Evolutionary conservation across 73 alveolate species (phyloP), one percentile per base, ranked within the genome.

Genomic region (Uronychia binucleata): DNA sequence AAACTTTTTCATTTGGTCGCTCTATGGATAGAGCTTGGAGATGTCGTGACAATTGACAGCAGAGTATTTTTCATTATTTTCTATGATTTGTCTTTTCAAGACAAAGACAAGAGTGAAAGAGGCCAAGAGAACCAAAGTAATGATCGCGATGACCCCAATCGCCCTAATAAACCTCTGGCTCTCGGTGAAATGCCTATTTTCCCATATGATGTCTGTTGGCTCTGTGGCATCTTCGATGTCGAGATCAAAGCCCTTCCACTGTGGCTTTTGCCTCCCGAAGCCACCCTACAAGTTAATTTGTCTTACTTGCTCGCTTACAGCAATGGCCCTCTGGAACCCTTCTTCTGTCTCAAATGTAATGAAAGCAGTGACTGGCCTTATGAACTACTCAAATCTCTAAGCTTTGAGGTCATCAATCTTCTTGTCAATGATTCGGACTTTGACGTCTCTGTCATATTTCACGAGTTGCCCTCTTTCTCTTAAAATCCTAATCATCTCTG

Each of bases 151-250:
- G 58, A 32, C 81, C 25, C 5, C 58, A 13, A 30, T 30, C 1
- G 81, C 81, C 30, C 81, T 75, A 1, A 28, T 28, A 28, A 30
- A 5, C 30, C 81, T 75, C 30, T 75, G 27, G 1, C 58, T 28
- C 58, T 28, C 28, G 28, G 32, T 75, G 27, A 75, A 5, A 30
- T 25, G 46, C 19, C 32, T 8, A 30, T 75, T 75, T 34, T 86
- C 86, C 88, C 86, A 86, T 28, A 78, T 86, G 74, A 86, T 79
- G 67, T 86, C 83, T 11, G 85, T 80, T 26, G 93, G 93, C 76
- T 86, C 93, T 1, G 88, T 1, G 29, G 93, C 93, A 30, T 84
- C 91, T 77, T 75, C 80, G 30, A 84, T 27, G 58, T 77, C 28
- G 19, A 77, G 75, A 26, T 46, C 75, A 19, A 46, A 46, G n/a